Percentiles rank a stretch among this genome's conserved stretches.
These are phyloP conservation scores for Naegleria fowleri DNA, from an alignment of 208 protist species.

Conservation along the genomic window DNA sequence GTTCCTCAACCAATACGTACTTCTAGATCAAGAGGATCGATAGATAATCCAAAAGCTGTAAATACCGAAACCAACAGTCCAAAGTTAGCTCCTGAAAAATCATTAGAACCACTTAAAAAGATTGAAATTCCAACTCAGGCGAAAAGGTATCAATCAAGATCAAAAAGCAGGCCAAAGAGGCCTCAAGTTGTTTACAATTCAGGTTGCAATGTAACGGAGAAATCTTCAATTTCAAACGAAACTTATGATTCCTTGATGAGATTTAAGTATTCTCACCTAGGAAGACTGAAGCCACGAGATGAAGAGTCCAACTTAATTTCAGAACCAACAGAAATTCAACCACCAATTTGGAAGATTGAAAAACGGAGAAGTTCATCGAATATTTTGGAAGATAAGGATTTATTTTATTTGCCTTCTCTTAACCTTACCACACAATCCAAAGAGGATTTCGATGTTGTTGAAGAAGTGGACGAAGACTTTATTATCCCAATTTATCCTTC, in stretches of 20 bases:
- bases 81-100: not conserved
- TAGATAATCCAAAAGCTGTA: not conserved
- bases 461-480: not conserved
- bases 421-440: not conserved
- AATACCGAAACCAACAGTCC: not conserved
- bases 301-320: not conserved
- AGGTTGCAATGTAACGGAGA: not conserved
- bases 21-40: not conserved
- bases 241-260: not conserved
- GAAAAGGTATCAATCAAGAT: not conserved
- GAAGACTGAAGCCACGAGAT: not conserved
- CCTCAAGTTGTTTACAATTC: not conserved
- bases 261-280: not conserved
- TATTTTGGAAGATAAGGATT: not conserved
- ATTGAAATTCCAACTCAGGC: not conserved
- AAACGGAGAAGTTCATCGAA: not conserved
- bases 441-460: not conserved
- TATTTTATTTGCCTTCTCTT: not conserved
- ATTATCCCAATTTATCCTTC: constrained; percentile 28
- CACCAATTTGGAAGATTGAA: not conserved
- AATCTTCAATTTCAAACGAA: not conserved
- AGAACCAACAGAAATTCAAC: not conserved
- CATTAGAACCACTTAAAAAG: not conserved
- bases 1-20: not conserved
- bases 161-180: not conserved